Base-by-base conservation (phyloP, 2,329 filamentous ascomycete species). In the Aspergillus brunneoviolaceus region DNA sequence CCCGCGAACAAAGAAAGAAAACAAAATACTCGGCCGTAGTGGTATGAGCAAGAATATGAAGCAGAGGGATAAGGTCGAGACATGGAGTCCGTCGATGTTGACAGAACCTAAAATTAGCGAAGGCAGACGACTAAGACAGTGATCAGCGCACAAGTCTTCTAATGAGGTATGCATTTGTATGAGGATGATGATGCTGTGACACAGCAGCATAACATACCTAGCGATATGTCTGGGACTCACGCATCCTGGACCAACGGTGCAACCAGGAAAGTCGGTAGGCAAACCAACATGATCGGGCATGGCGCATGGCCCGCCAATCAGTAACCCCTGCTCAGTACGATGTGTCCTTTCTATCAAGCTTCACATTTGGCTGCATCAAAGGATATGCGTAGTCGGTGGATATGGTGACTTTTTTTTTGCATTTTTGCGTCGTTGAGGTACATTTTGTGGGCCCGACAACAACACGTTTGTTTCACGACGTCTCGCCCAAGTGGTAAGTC, bases 191-290 rank as follows among this genome's bases (percentile, higher is more conserved):
- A 48, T 29, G n/a, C n/a, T 19, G 53, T 55, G 53, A 55, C 53
- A 55, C 53, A 55, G 45, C 53, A 55, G 53, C 53, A 55, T 55
- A 49, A 55, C 42, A 49, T 55, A 55, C 12, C 27, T 55, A n/a
- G 11, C 27, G 12, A 19, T 10, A 19, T 35, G 27, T 48, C 42
- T 55, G 29, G 27, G 53, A 27, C 47, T n/a, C 45, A 25, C n/a
- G 33, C 21, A 14, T 29, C 23, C 42, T 49, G 14, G 16, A 42
- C 25, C 47, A 55, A 55, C 25, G 33, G 53, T 29, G 42, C 21
- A 49, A 29, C 48, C 27, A 42, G 39, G 39, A 42, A n/a, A 42
- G 42, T 48, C 53, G 33, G 33, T 48, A 49, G 53, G 53, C 42
- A 49, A 55, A 55, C 42, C 42, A 47, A 49, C 53, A 55, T 55